These are phyloP conservation scores for Teratosphaeria epicoccoides DNA, from an alignment of 2,329 filamentous ascomycete species.

Conservation along the genomic window DNA sequence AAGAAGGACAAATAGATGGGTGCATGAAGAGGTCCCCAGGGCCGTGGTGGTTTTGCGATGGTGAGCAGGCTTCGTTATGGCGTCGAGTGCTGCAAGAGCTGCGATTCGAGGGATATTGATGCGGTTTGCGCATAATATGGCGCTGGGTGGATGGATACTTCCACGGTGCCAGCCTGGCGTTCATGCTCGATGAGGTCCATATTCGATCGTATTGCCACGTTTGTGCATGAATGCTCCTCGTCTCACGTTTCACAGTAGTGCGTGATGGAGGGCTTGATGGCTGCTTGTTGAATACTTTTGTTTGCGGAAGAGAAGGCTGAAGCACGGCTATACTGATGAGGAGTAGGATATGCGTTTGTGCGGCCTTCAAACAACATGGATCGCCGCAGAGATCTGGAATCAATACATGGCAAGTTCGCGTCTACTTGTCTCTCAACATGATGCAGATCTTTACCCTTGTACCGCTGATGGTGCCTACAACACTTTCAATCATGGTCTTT, in stretches of 20 bases:
- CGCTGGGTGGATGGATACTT: slow-evolving; percentile 3
- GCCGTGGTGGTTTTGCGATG: slow-evolving; percentile 4
- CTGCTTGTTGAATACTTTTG: not conserved
- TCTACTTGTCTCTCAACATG: not conserved
- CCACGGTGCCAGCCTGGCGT: slow-evolving; percentile 15
- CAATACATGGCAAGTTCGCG: not conserved
- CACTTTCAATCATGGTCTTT: not conserved
- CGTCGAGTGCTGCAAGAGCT: not conserved
- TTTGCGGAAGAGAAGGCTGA: not conserved
- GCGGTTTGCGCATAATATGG: slow-evolving; percentile 13
- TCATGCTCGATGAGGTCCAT: slow-evolving; percentile 5
- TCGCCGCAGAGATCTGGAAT: not conserved
- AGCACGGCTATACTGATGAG: not conserved
- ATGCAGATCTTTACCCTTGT: not conserved
- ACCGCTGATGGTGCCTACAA: not conserved
- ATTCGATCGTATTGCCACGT: not conserved
- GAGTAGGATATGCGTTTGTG: not conserved
- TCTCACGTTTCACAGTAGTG: not conserved
- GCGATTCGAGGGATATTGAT: slow-evolving; percentile 1
- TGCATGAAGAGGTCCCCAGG: slow-evolving; percentile 3
- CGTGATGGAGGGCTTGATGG: not conserved
- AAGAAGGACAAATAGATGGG: slow-evolving; percentile 50
- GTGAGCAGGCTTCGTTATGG: slow-evolving; percentile 1
- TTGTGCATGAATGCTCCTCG: not conserved
- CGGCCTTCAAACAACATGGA: no score